Evolutionary conservation across 2,329 filamentous ascomycete species (phyloP).

Genomic region (Verruconis gallopava): DNA sequence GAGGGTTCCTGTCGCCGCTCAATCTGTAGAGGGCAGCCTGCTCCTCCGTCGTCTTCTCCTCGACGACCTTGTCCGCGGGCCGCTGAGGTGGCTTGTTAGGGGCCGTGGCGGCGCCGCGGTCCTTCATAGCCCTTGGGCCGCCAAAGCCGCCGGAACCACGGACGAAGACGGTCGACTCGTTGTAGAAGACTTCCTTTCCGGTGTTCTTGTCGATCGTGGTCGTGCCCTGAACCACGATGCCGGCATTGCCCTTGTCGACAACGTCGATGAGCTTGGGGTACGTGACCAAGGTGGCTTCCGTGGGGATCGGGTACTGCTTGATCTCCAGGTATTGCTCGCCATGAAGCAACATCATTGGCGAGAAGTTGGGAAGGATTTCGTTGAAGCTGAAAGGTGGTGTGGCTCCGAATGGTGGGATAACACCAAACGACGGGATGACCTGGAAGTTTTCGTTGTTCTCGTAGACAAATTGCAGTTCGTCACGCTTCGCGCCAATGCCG

Average conservation of each 20-base stretch:
- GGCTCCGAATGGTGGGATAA: conserved; percentile 85
- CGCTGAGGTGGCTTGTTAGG: conserved; percentile 67
- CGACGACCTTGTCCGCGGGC: conserved; percentile 68
- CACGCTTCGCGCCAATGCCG: conserved; percentile 81
- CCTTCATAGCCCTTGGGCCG: conserved; percentile 63
- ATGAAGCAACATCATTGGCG: conserved; percentile 95
- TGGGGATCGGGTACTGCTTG: conserved; percentile 81
- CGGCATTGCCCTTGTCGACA: conserved; percentile 86
- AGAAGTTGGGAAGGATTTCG: conserved; percentile 88
- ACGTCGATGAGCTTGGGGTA: conserved; percentile 80
- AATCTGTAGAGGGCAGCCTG: conserved; percentile 89
- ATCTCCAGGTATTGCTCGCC: conserved; percentile 97
- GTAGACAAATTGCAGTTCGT: conserved; percentile 74
- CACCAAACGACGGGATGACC: conserved; percentile 84
- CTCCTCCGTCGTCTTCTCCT: conserved; percentile 76
- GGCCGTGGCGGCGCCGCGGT: conserved; percentile 69
- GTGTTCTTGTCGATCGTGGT: conserved; percentile 74
- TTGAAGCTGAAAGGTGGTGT: conserved; percentile 65
- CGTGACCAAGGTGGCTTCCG: conserved; percentile 61
- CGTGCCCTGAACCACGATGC: conserved; percentile 65
- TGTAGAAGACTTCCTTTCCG: conserved; percentile 90
- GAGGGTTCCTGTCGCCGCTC: conserved; percentile 87
- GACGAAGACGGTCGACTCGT: conserved; percentile 86
- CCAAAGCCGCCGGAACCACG: conserved; percentile 84
- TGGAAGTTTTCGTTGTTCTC: conserved; percentile 90